These are phyloP conservation scores for Capsicum rhomboideum DNA, from an alignment of 257 asterid species.

Conservation along the genomic window DNA sequence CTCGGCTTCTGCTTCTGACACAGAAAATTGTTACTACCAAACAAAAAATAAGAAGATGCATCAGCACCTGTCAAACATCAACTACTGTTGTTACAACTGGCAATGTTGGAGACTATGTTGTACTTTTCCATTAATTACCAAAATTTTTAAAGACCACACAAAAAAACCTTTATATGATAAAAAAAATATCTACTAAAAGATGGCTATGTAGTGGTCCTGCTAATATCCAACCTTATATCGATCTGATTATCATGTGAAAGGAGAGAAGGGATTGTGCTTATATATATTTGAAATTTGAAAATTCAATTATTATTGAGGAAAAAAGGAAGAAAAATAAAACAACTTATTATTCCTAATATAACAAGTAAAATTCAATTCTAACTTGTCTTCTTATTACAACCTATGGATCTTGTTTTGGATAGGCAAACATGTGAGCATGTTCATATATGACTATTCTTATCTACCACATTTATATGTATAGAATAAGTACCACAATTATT, in stretches of 20 bases:
- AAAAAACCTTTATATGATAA: neutral
- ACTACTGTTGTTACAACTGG: neutral
- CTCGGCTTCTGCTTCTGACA: too few relatives aligned
- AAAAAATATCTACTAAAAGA: neutral
- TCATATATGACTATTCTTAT: neutral
- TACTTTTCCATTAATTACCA: neutral
- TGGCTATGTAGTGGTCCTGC: conserved; percentile 8
- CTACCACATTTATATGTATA: neutral
- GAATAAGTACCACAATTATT: neutral
- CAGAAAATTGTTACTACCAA: neutral
- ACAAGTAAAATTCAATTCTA: neutral
- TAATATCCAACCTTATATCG: neutral
- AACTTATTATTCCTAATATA: neutral
- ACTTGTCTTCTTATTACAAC: neutral
- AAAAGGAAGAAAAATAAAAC: neutral
- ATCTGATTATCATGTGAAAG: conserved; percentile 10
- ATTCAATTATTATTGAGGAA: neutral
- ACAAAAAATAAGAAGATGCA: neutral
- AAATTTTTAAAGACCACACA: neutral
- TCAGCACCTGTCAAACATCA: neutral
- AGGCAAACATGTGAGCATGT: neutral
- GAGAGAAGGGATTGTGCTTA: conserved; percentile 6
- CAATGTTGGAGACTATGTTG: neutral
- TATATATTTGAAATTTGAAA: neutral
- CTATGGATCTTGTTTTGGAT: neutral